Base-by-base conservation (phyloP, 176 grass and related monocot genomes). In the barley (Hordeum vulgare) region DNA sequence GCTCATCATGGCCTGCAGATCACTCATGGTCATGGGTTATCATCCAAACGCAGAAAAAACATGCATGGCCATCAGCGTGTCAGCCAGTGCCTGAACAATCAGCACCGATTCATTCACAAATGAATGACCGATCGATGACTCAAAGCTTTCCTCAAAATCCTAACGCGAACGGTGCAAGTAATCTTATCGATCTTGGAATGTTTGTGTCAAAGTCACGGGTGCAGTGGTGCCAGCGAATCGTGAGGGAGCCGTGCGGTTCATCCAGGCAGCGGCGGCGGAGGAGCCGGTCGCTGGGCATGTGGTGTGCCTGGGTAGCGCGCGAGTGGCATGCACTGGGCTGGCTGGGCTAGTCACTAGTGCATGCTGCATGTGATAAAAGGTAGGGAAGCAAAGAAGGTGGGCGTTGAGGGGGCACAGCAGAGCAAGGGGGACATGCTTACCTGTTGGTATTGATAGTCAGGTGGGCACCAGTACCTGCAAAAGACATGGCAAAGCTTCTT, bases 401-500 rank as follows among this genome's bases (percentile, higher is more conserved):
- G n/a, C 26, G 64, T 59, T 77, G 70, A 42, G 59, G 45, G 51
- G 47, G 47, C 47, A 51, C 47, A 51, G 47, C 15, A 51, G 15
- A 51, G 47, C 47, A 51, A 0, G 15, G 47, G 47, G 47, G 60
- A 26, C 80, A 80, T 79, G 84, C 80, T 90, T 89, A 99, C 96
- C 83, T 94, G 96, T 62, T 79, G 93, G 83, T 96, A 99, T 70
- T 84, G 87, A 91, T 92, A 99, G 61, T 94, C 91, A 62, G 89
- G 66, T 60, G 96, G 91, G 86, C 94, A 92, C 83, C 90, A 74
- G 79, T 94, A 96, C 91, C 96, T 99, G 93, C 89, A 96, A 87
- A 85, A 80, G 86, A 81, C 17, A 77, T 79, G 4, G 33, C 56
- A 79, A 20, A 87, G 80, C 80, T 83, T 78, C 84, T 83, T 90